phyloP scores from a whole-genome alignment of 2,329 filamentous ascomycete species.

The Ophiostoma angusticollis region DNA sequence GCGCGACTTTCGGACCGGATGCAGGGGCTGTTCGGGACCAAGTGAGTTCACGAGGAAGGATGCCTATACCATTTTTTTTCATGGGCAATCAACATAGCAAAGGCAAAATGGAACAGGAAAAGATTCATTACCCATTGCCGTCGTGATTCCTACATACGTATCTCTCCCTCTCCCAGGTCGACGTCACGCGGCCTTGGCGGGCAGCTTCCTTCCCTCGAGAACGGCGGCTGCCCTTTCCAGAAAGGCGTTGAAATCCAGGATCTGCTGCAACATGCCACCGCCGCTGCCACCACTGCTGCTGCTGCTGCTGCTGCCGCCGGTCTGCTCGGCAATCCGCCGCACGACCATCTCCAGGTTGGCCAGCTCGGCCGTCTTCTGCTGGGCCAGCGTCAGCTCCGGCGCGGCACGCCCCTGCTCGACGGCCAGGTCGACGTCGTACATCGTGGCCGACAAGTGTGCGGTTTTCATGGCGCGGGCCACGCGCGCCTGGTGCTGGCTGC shows the following conservation, averaged over 20 bases:
- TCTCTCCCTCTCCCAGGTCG: neutral
- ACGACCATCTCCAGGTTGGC: conserved; percentile 45
- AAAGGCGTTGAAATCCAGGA: conserved; percentile 50
- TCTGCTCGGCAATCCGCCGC: conserved; percentile 40
- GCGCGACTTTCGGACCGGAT: conserved; percentile 31
- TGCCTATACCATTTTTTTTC: neutral
- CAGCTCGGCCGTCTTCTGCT: conserved; percentile 37
- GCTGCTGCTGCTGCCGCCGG: conserved; percentile 33
- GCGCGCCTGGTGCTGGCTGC: conserved; percentile 44
- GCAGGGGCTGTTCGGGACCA: conserved; percentile 19
- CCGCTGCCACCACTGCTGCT: conserved; percentile 31
- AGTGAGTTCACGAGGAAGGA: neutral
- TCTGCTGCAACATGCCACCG: conserved; percentile 38
- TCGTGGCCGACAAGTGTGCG: conserved; percentile 41
- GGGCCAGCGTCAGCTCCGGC: conserved; percentile 28
- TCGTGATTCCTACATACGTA: neutral
- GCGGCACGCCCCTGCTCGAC: conserved; percentile 31
- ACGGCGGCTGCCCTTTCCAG: conserved; percentile 46
- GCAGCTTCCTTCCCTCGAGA: conserved; percentile 28
- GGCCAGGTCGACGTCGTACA: conserved; percentile 51
- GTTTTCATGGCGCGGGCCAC: conserved; percentile 37
- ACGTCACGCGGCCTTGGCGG: neutral
- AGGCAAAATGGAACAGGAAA: neutral
- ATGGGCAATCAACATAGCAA: neutral
- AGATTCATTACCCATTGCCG: too few relatives aligned